Evolutionary conservation across 305 asterid genomes (phyloP), one percentile per base, ranked within the genome.

Genomic region (Caryopteris hybrid): DNA sequence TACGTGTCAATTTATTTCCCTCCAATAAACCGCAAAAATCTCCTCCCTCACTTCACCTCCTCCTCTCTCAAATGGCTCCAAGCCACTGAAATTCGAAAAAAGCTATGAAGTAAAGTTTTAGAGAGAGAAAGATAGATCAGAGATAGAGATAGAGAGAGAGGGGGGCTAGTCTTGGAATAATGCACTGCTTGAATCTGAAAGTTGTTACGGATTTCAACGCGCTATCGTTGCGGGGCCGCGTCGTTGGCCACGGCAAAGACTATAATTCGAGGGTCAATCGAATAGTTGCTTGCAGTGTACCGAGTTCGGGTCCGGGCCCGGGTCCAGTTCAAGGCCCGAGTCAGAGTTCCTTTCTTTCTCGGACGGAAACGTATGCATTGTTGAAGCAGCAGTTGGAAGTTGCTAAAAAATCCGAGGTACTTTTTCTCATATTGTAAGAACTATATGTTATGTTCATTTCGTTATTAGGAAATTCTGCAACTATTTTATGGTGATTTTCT

Each of bases 361-460:
- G 84, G 43, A 76, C 80, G 48, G 88, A 89, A 65, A 85, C 89
- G 4, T 87, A 85, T 68, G 86, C 88, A 41, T 65, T 84, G 67
- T 52, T 89, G 83, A 89, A 87, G 81, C 91, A 87, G 74, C 89
- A 85, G 73, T 60, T 90, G 84, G 88, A 83, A 76, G 85, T 86
- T 46, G 95, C 96, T 55, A 80, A 92, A 4, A 90, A 87, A 81
- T 80, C 85, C 25, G 95, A 87, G 95, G 96, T 87, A 47, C 27
- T 67, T 5, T 13, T 23, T 2, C 34, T 23, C n/a, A 16, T 23
- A 23, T 36, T 22, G 12, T 5, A 16, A 8, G 8, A 13, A 55
- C 22, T 53, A 4, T 45, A 50, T 59, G 8, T n/a, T 47, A n/a
- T n/a, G n/a, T n/a, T n/a, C n/a, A n/a, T n/a, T n/a, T n/a, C n/a